These are phyloP conservation scores for Exophiala calicioides DNA, from an alignment of 2,329 filamentous ascomycete genomes.

Conservation along the genomic window DNA sequence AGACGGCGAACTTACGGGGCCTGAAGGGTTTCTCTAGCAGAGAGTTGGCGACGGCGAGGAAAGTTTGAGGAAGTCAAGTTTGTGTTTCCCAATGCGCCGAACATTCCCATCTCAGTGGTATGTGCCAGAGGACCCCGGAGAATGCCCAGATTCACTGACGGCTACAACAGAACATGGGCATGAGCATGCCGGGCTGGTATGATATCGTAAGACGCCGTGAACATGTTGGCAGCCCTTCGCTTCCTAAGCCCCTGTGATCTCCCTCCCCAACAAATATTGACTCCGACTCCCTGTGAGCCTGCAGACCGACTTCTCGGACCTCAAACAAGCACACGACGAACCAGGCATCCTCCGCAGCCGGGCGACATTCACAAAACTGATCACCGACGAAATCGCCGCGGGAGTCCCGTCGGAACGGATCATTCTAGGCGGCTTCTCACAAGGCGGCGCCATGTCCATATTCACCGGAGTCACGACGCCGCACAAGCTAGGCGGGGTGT, in stretches of 20 bases:
- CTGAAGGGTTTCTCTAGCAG: conserved; percentile 68
- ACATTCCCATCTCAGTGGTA: conserved; percentile 81
- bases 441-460: conserved; percentile 85
- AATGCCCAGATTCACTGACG: conserved; percentile 5
- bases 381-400: conserved; percentile 75
- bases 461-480: conserved; percentile 74
- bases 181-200: conserved; percentile 41
- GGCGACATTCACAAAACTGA: conserved; percentile 74
- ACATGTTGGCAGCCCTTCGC: conserved; percentile 34
- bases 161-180: conserved; percentile 27
- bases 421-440: conserved; percentile 66
- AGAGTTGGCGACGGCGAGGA: conserved; percentile 79
- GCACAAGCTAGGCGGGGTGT: conserved; percentile 80
- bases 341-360: conserved; percentile 71
- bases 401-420: conserved; percentile 83
- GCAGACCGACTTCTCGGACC: conserved; percentile 45
- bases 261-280: conserved; percentile 3
- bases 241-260: not conserved
- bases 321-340: conserved; percentile 53
- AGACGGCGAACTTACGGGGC: not conserved
- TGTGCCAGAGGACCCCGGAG: conserved; percentile 33
- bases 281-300: not conserved
- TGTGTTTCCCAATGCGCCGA: conserved; percentile 86
- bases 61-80: conserved; percentile 90
- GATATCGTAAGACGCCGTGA: conserved; percentile 49